phyloP scores from a whole-genome alignment of 2,329 filamentous ascomycete genomes.

The Phoma sp. region DNA sequence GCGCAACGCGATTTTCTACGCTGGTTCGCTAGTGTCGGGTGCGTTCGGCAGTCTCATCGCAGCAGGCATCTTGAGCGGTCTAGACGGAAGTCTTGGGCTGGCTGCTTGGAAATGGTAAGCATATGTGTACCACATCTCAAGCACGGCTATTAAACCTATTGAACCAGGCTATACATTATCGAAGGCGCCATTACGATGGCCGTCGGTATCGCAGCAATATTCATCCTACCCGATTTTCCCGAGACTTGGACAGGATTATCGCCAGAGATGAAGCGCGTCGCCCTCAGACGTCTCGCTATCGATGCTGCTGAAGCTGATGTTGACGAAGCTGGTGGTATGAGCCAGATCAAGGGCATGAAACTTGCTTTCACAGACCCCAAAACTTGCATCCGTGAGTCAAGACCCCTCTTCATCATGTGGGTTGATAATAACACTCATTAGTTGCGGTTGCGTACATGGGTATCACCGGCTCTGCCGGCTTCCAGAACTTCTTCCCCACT shows the following conservation, averaged over 20 bases:
- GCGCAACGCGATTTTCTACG: conserved; percentile 62
- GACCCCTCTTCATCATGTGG: too few species aligned
- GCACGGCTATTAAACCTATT: neutral
- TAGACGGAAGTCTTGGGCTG: conserved; percentile 42
- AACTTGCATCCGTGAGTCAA: conserved; percentile 51
- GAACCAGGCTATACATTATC: conserved; percentile 43
- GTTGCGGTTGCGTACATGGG: conserved; percentile 58
- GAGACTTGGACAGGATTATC: conserved; percentile 51
- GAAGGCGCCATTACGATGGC: conserved; percentile 48
- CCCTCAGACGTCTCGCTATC: conserved; percentile 58
- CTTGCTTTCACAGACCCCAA: conserved; percentile 60
- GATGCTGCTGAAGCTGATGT: conserved; percentile 55
- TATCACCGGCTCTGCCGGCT: conserved; percentile 59
- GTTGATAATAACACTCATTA: neutral
- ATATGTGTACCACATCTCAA: fast-evolving
- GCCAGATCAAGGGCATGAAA: conserved; percentile 59
- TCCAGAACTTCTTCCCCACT: conserved; percentile 66
- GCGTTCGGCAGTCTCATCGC: conserved; percentile 64
- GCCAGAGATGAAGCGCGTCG: conserved; percentile 54
- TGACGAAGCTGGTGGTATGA: conserved; percentile 58
- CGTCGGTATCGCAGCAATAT: conserved; percentile 42
- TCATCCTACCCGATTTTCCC: conserved; percentile 50
- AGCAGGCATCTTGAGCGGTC: conserved; percentile 56
- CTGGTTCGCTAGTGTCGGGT: conserved; percentile 56
- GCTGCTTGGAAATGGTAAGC: conserved; percentile 45